phyloP scores from a whole-genome alignment of 2,329 filamentous ascomycete genomes.

The Calonectria hongkongensis region DNA sequence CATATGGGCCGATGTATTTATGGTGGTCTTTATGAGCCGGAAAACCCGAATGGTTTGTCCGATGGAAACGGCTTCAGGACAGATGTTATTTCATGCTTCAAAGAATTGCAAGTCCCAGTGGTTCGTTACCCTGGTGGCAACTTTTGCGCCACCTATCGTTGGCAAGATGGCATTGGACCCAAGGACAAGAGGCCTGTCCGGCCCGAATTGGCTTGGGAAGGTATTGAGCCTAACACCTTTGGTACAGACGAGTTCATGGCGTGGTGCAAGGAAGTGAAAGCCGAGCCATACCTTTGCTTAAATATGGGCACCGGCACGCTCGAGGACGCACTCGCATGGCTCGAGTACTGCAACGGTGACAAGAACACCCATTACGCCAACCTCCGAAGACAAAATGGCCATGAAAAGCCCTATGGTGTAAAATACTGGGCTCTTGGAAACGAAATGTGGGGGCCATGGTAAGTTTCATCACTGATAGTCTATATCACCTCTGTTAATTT shows the following conservation, averaged over 20 bases:
- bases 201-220: slow-evolving; percentile 83
- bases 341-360: slow-evolving; percentile 88
- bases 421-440: slow-evolving; percentile 92
- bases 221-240: slow-evolving; percentile 84
- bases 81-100: slow-evolving; percentile 83
- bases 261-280: slow-evolving; percentile 82
- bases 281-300: slow-evolving; percentile 85
- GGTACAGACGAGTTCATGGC: slow-evolving; percentile 90
- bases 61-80: slow-evolving; percentile 84
- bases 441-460: slow-evolving; percentile 78
- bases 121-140: slow-evolving; percentile 90
- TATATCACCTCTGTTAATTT: neutral
- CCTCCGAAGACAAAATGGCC: slow-evolving; percentile 82
- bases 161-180: slow-evolving; percentile 86
- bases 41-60: slow-evolving; percentile 79
- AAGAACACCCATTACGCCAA: slow-evolving; percentile 87
- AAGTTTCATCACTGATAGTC: neutral
- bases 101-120: slow-evolving; percentile 83
- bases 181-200: slow-evolving; percentile 76
- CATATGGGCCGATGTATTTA: slow-evolving; percentile 94
- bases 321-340: slow-evolving; percentile 77
- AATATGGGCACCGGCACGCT: slow-evolving; percentile 82
- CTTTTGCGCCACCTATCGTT: slow-evolving; percentile 89
- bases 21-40: slow-evolving; percentile 87
- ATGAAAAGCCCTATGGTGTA: slow-evolving; percentile 82